Percentiles rank a stretch among this genome's conserved stretches.
Conservation (phyloP, 768 basidiomycete genomes). For the Boletus sensibilis region DNA sequence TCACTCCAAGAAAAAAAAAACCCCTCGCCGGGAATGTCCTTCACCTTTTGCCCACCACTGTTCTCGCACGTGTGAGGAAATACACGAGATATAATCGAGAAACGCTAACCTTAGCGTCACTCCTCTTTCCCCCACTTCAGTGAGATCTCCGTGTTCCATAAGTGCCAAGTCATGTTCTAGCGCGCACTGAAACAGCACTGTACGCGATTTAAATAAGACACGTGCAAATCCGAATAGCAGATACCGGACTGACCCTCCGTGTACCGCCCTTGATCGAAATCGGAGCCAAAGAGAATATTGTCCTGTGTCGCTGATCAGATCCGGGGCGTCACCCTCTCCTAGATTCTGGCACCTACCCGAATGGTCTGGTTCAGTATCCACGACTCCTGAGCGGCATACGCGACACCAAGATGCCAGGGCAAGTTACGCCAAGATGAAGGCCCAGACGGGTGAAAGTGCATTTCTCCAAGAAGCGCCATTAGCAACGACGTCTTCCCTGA, state of each 20-base stretch:
- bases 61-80: background rate
- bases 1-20: background rate
- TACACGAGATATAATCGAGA: background rate
- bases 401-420: constrained; percentile 64
- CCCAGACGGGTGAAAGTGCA: constrained; percentile 55
- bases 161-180: constrained; percentile 43
- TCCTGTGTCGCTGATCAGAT: background rate
- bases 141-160: constrained; percentile 59
- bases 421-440: constrained; percentile 65
- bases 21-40: background rate
- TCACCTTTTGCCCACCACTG: constrained; percentile 16
- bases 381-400: constrained; percentile 80
- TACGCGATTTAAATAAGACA: background rate
- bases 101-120: constrained; percentile 44
- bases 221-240: background rate
- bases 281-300: constrained; percentile 10
- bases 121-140: constrained; percentile 72
- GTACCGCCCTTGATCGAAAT: constrained; percentile 6
- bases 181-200: constrained; percentile 40
- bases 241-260: background rate
- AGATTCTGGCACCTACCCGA: constrained; percentile 33
- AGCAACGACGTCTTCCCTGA: constrained; percentile 64
- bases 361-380: constrained; percentile 85
- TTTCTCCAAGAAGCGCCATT: constrained; percentile 63
- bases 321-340: too few species aligned